phyloP scores from a whole-genome alignment of 371 early-diverging fungal genomes.

The Mortierella sp. region DNA sequence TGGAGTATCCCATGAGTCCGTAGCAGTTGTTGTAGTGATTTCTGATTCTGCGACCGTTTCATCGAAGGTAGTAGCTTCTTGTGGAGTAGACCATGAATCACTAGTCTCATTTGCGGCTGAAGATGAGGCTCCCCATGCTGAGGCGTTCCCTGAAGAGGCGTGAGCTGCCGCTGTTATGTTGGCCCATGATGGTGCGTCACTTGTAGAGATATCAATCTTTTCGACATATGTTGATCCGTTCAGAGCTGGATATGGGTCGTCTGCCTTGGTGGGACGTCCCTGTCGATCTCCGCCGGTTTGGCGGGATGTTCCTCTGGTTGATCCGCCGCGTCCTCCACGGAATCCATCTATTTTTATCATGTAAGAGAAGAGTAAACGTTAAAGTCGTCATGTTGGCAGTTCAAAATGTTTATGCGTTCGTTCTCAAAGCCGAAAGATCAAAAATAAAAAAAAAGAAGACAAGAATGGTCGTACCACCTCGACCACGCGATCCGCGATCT shows the following conservation, averaged over 20 bases:
- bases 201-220: constrained; percentile 15
- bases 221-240: constrained; percentile 16
- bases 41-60: constrained; percentile 4
- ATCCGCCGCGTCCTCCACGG: constrained; percentile 66
- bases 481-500: constrained; percentile 57
- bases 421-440: neutral
- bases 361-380: neutral
- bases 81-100: constrained; percentile 14
- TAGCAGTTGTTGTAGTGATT: constrained; percentile 1
- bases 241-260: constrained; percentile 19
- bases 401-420: neutral
- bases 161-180: constrained; percentile 31
- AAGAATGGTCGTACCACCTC: constrained; percentile 46
- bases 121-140: neutral
- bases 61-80: neutral
- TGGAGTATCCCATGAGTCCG: constrained; percentile 40
- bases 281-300: constrained; percentile 39
- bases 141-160: neutral
- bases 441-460: neutral
- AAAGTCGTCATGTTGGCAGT: neutral
- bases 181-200: constrained; percentile 43
- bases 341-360: constrained; percentile 34
- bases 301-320: constrained; percentile 56
- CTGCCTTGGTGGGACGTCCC: constrained; percentile 27
- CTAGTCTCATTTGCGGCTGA: constrained; percentile 2